Base-by-base conservation (phyloP, 768 basidiomycete genomes). In the Psilocybe sp. region DNA sequence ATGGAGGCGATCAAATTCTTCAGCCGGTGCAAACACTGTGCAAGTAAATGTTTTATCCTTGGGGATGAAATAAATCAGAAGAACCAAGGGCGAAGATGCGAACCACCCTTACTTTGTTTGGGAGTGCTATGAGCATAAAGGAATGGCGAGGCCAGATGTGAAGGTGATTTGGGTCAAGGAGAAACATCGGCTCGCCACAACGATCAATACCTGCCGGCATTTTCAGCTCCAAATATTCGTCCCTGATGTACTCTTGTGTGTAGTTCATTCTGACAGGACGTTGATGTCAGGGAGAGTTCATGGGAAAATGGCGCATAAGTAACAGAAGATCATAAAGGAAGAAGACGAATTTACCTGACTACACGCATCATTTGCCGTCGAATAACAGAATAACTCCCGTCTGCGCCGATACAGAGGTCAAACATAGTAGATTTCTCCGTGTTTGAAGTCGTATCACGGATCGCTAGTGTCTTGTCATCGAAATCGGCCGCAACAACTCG, bases 121-220 rank as follows among this genome's bases (percentile, higher is more conserved):
- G 94, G 50, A 99, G 84, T 16, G 93, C 96, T 62, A 99, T 98
- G 61, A 99, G 82, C 96, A 99, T 99, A 78, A 98, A 98, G 41
- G 93, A 92, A 69, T 94, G 91, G 64, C 96, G 88, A 57, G 96
- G 97, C 96, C 96, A 99, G 62, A 99, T 98, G 73, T 99, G 96
- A 59, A 99, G 85, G 69, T 98, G 90, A 69, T 89, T 88, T 61
- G 91, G 89, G 77, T 95, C 92, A 68, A 99, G 85, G 51, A 84
- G 75, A 75, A 89, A 98, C 20, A 73, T 74, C 55, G 84, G 72
- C 53, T 78, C 76, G 65, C 81, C 89, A 66, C 75, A 70, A 60
- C 64, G 62, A 67, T 79, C 78, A 64, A 70, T 68, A 50, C 85
- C 85, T 66, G 95, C 81, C 62, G 93, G 92, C 82, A 99, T 92